Evolutionary conservation across 2,329 filamentous ascomycete genomes (phyloP).

Genomic region (Neofusicoccum sp.): DNA sequence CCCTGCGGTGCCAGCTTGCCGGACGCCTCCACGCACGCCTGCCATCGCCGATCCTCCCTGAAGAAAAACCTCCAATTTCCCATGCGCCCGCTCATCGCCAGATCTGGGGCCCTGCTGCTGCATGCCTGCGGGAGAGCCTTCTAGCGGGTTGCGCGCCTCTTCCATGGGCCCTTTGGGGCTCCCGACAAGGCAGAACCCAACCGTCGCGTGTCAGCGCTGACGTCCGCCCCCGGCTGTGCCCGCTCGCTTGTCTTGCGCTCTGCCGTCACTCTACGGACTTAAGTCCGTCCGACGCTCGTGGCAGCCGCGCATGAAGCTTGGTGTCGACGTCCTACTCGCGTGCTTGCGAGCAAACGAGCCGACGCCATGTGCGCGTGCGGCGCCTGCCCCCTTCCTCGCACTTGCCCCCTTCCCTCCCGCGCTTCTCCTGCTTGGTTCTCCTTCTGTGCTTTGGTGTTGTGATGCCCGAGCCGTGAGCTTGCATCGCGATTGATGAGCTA

Average conservation of each 20-base stretch:
- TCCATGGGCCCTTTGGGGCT: not conserved
- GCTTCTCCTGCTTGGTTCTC: not conserved
- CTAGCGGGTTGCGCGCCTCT: not conserved
- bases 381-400: not conserved
- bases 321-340: not conserved
- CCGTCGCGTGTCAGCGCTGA: not conserved
- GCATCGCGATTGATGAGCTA: not conserved
- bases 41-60: not conserved
- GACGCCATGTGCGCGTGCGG: not conserved
- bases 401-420: no score
- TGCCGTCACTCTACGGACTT: not conserved
- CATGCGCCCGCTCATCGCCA: not conserved
- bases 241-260: not conserved
- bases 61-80: not conserved
- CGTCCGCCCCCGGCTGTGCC: not conserved
- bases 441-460: not conserved
- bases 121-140: not conserved
- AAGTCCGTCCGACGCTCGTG: not conserved
- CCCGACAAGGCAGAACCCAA: not conserved
- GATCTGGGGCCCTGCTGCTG: not conserved
- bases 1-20: not conserved
- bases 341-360: not conserved
- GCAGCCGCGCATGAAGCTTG: not conserved
- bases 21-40: not conserved
- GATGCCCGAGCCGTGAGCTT: not conserved